Conservation (phyloP, 1,284 basidiomycete genomes). For the Cryptococcus sp. region DNA sequence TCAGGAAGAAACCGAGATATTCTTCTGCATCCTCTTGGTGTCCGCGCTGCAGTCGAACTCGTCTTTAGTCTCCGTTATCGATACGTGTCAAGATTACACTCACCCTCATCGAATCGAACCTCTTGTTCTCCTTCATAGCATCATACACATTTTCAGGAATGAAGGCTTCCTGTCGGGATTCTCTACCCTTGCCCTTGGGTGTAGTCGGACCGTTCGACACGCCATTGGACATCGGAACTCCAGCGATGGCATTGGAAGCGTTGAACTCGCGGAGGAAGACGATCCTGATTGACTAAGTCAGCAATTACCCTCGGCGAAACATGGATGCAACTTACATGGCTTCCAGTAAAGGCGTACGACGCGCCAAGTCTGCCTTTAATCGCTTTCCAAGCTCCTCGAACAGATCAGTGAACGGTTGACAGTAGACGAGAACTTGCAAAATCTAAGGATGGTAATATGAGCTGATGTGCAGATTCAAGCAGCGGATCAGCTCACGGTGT, state of each 20-base stretch:
- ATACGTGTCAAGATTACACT: slow-evolving; percentile 40
- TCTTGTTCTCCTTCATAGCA: slow-evolving; percentile 91
- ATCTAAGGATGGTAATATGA: slow-evolving; percentile 54
- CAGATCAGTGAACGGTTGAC: slow-evolving; percentile 78
- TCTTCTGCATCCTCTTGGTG: slow-evolving; percentile 99
- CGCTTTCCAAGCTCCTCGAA: slow-evolving; percentile 71
- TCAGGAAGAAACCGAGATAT: slow-evolving; percentile 96
- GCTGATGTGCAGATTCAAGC: too few species aligned
- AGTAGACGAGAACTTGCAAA: slow-evolving; percentile 87
- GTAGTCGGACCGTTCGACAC: slow-evolving; percentile 25
- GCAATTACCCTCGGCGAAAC: not conserved
- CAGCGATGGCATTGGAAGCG: slow-evolving; percentile 17
- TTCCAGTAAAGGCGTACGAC: slow-evolving; percentile 74
- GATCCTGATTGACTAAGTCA: slow-evolving; percentile 50
- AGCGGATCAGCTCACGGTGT: slow-evolving; percentile 69
- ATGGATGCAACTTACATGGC: slow-evolving; percentile 59
- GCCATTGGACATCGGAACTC: slow-evolving; percentile 17
- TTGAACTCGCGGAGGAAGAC: slow-evolving; percentile 79
- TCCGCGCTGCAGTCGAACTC: slow-evolving; percentile 62
- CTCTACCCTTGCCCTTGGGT: slow-evolving; percentile 32
- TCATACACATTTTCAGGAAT: slow-evolving; percentile 89
- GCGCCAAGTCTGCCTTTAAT: slow-evolving; percentile 56
- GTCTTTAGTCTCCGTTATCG: slow-evolving; percentile 9
- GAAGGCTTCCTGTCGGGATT: slow-evolving; percentile 63
- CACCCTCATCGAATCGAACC: slow-evolving; percentile 90